Percentiles rank a stretch among this genome's conserved stretches.
These are phyloP conservation scores for Endocalyx cinctus DNA, from an alignment of 2,329 filamentous ascomycete genomes.

Conservation along the genomic window DNA sequence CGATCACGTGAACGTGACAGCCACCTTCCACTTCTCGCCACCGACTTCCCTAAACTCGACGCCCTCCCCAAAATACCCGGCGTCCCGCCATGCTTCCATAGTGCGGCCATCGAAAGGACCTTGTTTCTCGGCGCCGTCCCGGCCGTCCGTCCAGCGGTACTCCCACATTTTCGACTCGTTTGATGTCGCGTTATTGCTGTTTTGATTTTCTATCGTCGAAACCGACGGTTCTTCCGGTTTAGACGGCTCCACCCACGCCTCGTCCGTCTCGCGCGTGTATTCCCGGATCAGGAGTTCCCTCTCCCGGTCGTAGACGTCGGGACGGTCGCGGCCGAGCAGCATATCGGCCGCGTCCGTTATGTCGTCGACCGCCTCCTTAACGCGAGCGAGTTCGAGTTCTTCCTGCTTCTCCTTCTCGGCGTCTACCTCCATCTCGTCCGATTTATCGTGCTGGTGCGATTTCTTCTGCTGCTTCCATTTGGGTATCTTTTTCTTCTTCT, in stretches of 20 bases:
- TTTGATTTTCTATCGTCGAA: not conserved
- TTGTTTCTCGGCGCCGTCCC: slow-evolving; percentile 73
- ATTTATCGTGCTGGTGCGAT: slow-evolving; percentile 55
- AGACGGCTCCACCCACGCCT: slow-evolving; percentile 65
- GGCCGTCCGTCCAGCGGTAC: slow-evolving; percentile 85
- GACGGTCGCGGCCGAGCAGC: slow-evolving; percentile 74
- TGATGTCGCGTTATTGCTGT: too few species aligned
- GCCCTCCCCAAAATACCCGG: slow-evolving; percentile 87
- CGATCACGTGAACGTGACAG: slow-evolving; percentile 49
- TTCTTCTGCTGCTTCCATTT: slow-evolving; percentile 70
- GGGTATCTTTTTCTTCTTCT: slow-evolving; percentile 43
- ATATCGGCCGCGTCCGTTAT: slow-evolving; percentile 90
- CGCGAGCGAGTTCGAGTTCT: slow-evolving; percentile 63
- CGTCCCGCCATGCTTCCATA: slow-evolving; percentile 88
- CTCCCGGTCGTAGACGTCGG: slow-evolving; percentile 88
- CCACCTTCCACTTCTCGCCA: slow-evolving; percentile 50
- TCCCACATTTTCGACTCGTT: slow-evolving; percentile 64
- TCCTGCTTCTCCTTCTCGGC: slow-evolving; percentile 45
- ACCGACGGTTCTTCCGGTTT: too few species aligned
- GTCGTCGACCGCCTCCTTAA: slow-evolving; percentile 70
- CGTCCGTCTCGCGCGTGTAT: slow-evolving; percentile 79
- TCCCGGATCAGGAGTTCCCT: slow-evolving; percentile 78
- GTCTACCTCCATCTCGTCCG: slow-evolving; percentile 67
- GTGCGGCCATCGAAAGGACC: slow-evolving; percentile 81
- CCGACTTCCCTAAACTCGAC: slow-evolving; percentile 70